These are phyloP conservation scores for Xylariaceae sp. DNA, from an alignment of 2,329 filamentous ascomycete species.

Conservation along the genomic window DNA sequence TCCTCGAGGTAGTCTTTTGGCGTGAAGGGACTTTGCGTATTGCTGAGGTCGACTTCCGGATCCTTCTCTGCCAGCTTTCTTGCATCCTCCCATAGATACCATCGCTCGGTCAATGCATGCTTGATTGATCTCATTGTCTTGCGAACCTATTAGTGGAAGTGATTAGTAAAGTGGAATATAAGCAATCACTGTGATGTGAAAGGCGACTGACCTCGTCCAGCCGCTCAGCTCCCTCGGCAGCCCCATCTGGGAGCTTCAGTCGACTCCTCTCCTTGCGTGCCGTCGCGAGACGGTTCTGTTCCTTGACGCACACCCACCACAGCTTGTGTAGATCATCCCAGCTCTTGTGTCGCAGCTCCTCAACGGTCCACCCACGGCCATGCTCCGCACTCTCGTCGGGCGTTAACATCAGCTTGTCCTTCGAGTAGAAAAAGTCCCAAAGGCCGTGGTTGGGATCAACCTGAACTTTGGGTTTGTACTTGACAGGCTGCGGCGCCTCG, in stretches of 20 bases:
- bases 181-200: background rate
- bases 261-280: slow-evolving; percentile 72
- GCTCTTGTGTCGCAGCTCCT: slow-evolving; percentile 86
- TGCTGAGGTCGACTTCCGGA: slow-evolving; percentile 68
- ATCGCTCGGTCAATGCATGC: slow-evolving; percentile 84
- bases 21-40: slow-evolving; percentile 56
- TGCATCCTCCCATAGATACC: slow-evolving; percentile 86
- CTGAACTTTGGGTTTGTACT: slow-evolving; percentile 63
- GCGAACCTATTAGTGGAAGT: slow-evolving; percentile 62
- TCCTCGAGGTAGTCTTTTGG: slow-evolving; percentile 47
- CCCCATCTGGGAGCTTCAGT: slow-evolving; percentile 69
- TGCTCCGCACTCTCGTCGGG: slow-evolving; percentile 75
- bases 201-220: slow-evolving; percentile 64
- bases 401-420: slow-evolving; percentile 71
- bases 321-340: slow-evolving; percentile 92
- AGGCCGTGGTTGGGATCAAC: slow-evolving; percentile 82
- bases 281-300: slow-evolving; percentile 89
- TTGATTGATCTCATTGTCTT: slow-evolving; percentile 83
- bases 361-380: slow-evolving; percentile 82
- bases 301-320: slow-evolving; percentile 94
- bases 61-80: slow-evolving; percentile 69
- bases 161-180: slow-evolving; percentile 2
- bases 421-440: slow-evolving; percentile 86
- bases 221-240: slow-evolving; percentile 51
- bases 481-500: slow-evolving; percentile 75